Conservation (phyloP, 345 rosid species). For the Salix arbutifolia region DNA sequence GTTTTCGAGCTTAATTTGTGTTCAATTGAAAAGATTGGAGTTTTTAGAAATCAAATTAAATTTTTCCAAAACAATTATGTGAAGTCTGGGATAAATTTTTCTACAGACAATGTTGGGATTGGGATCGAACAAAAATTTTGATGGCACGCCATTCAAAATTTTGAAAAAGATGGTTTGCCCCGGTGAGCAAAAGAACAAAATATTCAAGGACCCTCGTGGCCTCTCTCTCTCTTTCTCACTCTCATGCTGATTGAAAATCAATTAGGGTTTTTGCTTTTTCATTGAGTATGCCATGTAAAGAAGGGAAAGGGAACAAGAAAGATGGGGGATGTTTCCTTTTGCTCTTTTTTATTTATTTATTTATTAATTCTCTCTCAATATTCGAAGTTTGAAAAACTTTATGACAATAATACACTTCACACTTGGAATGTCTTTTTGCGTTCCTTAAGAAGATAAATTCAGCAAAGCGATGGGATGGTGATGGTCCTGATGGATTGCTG, state of each 20-base stretch:
- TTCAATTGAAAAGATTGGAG: too few relatives aligned
- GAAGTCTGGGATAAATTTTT: too few relatives aligned
- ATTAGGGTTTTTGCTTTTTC: constrained; percentile 8
- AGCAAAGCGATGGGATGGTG: neutral
- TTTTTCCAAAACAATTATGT: too few relatives aligned
- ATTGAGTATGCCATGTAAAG: constrained; percentile 13
- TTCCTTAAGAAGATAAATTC: neutral
- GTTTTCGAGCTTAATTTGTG: too few relatives aligned
- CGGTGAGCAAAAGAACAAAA: neutral
- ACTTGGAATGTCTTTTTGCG: neutral
- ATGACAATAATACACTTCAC: neutral
- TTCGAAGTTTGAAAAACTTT: constrained; percentile 11
- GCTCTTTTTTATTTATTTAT: neutral
- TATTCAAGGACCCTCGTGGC: neutral
- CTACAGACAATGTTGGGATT: neutral
- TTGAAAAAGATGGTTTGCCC: constrained; percentile 6
- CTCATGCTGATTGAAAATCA: neutral
- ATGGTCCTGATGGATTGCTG: too few relatives aligned
- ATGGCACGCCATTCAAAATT: constrained; percentile 1
- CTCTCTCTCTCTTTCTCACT: neutral
- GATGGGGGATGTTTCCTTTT: neutral
- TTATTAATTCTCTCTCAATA: neutral
- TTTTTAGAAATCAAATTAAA: too few relatives aligned
- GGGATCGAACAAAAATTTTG: neutral
- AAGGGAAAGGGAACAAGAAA: constrained; percentile 6